phyloP scores from a whole-genome alignment of 192 early-diverging fungal species.

The Chytriomyces hyalinus region DNA sequence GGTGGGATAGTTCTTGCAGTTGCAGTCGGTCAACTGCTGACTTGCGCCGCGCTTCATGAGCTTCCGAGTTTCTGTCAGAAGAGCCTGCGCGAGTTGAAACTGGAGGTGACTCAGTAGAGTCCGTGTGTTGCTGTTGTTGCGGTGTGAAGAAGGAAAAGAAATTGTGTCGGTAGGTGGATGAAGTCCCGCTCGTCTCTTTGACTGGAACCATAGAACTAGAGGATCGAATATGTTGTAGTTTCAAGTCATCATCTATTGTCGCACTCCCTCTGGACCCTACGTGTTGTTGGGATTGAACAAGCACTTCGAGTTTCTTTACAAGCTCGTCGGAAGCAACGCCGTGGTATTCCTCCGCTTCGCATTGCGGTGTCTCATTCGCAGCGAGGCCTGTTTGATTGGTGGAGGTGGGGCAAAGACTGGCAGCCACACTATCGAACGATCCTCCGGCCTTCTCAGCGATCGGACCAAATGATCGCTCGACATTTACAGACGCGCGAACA shows the following conservation, averaged over 20 bases:
- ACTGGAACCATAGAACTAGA: not conserved
- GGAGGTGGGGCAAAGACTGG: not conserved
- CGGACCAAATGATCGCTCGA: not conserved
- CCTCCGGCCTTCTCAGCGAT: slow-evolving; percentile 13
- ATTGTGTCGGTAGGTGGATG: slow-evolving; percentile 10
- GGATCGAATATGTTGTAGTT: not conserved
- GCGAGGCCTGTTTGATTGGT: not conserved
- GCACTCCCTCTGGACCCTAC: not conserved
- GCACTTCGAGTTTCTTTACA: slow-evolving; percentile 24
- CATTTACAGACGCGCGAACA: not conserved
- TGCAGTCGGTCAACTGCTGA: not conserved
- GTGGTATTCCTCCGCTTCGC: not conserved
- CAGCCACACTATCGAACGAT: slow-evolving; percentile 16
- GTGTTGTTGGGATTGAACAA: not conserved
- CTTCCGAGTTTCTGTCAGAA: not conserved
- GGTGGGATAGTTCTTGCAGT: not conserved
- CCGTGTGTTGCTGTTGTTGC: not conserved
- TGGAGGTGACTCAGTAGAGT: not conserved
- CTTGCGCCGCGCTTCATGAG: not conserved
- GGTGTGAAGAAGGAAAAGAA: slow-evolving; percentile 18
- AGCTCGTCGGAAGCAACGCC: slow-evolving; percentile 30
- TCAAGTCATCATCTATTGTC: not conserved
- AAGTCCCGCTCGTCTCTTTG: not conserved
- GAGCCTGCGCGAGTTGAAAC: not conserved
- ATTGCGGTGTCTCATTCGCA: not conserved